Percentiles rank a stretch among this genome's conserved stretches.
phyloP scores from a whole-genome alignment of 2,329 filamentous ascomycete species.

The Davidsoniella eucalypti region DNA sequence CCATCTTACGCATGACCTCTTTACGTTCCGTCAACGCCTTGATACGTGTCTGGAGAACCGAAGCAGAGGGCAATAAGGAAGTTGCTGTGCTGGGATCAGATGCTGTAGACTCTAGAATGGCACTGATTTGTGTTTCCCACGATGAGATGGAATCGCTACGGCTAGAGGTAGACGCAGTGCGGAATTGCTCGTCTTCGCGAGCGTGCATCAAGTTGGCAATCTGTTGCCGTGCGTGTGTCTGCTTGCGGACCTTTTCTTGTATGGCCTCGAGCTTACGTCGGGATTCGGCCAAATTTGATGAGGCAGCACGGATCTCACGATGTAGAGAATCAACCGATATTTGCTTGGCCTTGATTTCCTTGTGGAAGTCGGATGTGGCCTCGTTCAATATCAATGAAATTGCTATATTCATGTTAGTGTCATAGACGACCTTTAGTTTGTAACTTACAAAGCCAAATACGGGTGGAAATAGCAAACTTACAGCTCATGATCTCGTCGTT shows the following conservation, averaged over 20 bases:
- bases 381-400: conserved; percentile 71
- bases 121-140: conserved; percentile 39
- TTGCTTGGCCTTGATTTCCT: conserved; percentile 71
- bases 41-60: conserved; percentile 49
- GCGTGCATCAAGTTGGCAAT: conserved; percentile 64
- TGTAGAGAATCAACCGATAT: conserved; percentile 69
- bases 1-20: conserved; percentile 46
- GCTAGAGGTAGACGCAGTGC: conserved; percentile 22
- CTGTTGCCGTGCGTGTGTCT: conserved; percentile 51
- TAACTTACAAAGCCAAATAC: neutral
- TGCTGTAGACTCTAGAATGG: conserved; percentile 26
- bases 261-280: conserved; percentile 57
- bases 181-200: conserved; percentile 50
- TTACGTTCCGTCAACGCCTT: conserved; percentile 57
- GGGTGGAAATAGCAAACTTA: conserved; percentile 29
- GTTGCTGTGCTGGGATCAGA: conserved; percentile 23
- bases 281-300: conserved; percentile 61
- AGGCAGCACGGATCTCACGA: conserved; percentile 62
- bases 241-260: conserved; percentile 45
- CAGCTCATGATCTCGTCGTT: conserved; percentile 65
- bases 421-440: too few relatives aligned
- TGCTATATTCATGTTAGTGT: conserved; percentile 32
- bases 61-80: conserved; percentile 37
- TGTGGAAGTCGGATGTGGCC: conserved; percentile 62
- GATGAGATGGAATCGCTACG: conserved; percentile 28